Base-by-base conservation (phyloP, 2,329 filamentous ascomycete genomes). In the Talaromyces sp. region DNA sequence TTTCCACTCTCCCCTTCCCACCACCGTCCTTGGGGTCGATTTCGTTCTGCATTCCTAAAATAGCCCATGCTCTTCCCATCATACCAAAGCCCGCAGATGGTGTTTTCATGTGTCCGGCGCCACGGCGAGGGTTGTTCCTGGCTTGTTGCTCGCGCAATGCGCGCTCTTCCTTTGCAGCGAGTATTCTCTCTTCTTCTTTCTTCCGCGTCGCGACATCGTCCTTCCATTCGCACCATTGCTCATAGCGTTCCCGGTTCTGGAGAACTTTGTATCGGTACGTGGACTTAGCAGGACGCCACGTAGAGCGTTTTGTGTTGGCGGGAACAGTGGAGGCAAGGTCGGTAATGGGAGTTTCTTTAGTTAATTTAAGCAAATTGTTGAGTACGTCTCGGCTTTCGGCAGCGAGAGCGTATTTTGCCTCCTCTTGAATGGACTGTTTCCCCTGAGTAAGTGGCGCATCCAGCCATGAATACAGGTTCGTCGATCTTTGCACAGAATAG, bases 151-250 rank as follows among this genome's bases (percentile, higher is more conserved):
- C 66, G 41, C 69, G 67, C 24, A 71, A 60, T 32, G 68, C 61
- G 9, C 71, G 68, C 46, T 72, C 71, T 29, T 67, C 69, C 48
- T 74, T 75, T 3, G 72, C 69, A 6, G 66, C 65, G n/a, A 65
- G 69, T 38, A 75, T 60, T 7, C 72, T 67, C 41, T 75, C 72
- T 48, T 75, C 73, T 58, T 74, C 71, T 53, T 72, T 70, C 62
- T 74, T 70, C 29, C 74, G 67, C 57, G 67, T 62, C 24, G 73
- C 74, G 56, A 78, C 72, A 24, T 77, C 75, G 27, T 76, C 69
- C 57, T 72, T 72, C 76, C 75, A 77, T 66, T 77, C 74, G 17
- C 73, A 69, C 76, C 78, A 79, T 59, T 75, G 75, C 62, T 79
- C 76, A 63, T 77, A 77, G 53, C 78, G 71, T 62, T 79, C 77